A percentile compares a stretch with the other conserved stretches of the same genome.
phyloP scores from a whole-genome alignment of 2,329 filamentous ascomycete genomes.

The Penicillium griseofulvum region DNA sequence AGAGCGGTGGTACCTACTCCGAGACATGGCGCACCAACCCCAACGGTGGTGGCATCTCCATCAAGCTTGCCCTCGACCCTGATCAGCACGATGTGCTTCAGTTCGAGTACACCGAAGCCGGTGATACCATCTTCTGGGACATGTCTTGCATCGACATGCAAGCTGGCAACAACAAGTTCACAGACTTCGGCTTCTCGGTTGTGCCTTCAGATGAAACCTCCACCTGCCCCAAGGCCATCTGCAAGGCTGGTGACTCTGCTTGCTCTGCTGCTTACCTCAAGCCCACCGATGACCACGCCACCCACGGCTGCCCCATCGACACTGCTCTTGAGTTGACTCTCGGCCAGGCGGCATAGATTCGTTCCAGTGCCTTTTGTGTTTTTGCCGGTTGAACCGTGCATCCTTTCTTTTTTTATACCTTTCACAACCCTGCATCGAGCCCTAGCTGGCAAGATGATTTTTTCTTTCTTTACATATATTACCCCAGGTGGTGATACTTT shows the following conservation, averaged over 20 bases:
- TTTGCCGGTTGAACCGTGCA: conserved; percentile 27
- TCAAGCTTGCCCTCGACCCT: conserved; percentile 39
- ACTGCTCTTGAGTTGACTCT: conserved; percentile 36
- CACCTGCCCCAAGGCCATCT: conserved; percentile 36
- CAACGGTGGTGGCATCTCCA: conserved; percentile 43
- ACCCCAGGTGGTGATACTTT: conserved; percentile 2
- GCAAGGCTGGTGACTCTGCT: conserved; percentile 33
- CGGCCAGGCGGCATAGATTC: conserved; percentile 25
- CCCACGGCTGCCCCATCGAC: conserved; percentile 40
- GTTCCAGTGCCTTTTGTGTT: background rate
- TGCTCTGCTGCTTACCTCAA: conserved; percentile 42
- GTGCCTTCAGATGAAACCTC: conserved; percentile 24
- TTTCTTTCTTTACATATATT: background rate
- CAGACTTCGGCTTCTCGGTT: conserved; percentile 37
- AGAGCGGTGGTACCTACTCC: conserved; percentile 34
- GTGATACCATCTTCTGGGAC: conserved; percentile 40
- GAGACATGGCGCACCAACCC: conserved; percentile 37
- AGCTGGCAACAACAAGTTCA: conserved; percentile 33
- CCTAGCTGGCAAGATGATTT: conserved; percentile 4
- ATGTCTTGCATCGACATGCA: conserved; percentile 41
- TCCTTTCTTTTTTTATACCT: conserved; percentile 13
- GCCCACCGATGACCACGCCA: conserved; percentile 42
- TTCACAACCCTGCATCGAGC: background rate
- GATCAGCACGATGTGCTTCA: conserved; percentile 40
- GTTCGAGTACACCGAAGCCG: conserved; percentile 40